Base-by-base conservation (phyloP, 2,329 filamentous ascomycete species). In the Penicillium sp. region DNA sequence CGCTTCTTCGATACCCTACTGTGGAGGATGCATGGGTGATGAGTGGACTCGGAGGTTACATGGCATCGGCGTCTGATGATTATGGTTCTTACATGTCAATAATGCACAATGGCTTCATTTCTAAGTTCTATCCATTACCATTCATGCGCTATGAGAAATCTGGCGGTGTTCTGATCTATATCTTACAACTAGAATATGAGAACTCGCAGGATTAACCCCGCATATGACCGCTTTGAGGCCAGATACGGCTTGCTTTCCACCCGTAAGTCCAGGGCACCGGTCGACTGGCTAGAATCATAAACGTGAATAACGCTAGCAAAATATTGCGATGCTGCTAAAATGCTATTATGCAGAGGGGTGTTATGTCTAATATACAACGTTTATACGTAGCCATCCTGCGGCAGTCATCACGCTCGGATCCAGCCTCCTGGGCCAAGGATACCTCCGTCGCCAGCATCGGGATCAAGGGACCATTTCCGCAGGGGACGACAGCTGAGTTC, bases 381-480 rank as follows among this genome's bases (percentile, higher is more conserved):
- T 22, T 11, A 19, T 35, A 37, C 38, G 40, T 46, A 38, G 41
- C 11, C 3, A 46, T 45, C 34, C 54, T 45, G 42, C 22, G 49
- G 6, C 36, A 72, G 74, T 64, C 62, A 69, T 72, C 63, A 38
- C 50, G 49, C 41, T 39, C 48, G 50, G 39, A 59, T 64, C 81
- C 81, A 84, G 18, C 78, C 79, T 37, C 58, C 62, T 13, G 77
- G 75, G 5, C 84, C 87, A 41, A 90, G 59, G 33, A 93, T 82
- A 1, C 88, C 88, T 1, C 83, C 83, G 57, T 83, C 80, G 6
- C 77, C 76, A 16, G 73, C 75, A 25, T 62, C 59, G 1, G 80
- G 72, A 65, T 92, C 88, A 67, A 95, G 78, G 2, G 83, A 76
- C 90, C 90, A 95, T 65, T 83, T 87, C 39, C 79, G 77, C 38